Base-by-base conservation (phyloP, 106 monocot genomes). In the Phalaenopsis aphrodite region DNA sequence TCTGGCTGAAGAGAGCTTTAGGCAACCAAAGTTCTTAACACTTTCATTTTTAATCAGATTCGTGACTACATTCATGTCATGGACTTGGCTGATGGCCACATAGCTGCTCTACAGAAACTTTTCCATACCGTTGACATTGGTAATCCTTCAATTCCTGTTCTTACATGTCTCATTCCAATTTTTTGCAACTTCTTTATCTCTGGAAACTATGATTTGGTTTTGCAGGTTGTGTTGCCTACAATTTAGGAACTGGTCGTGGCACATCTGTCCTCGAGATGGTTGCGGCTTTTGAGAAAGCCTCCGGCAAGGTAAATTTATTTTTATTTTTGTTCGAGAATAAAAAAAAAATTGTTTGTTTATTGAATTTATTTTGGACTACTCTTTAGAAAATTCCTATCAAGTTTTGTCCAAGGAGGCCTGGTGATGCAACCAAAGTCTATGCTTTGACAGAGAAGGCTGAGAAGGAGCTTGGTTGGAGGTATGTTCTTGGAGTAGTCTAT, bases 171-270 rank as follows among this genome's bases (percentile, higher is more conserved):
- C n/a, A 36, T 52, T 10, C 0, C 8, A 37, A 37, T 3, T 69
- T 69, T 37, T 8, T 69, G 30, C 11, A 39, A 38, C 30, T 69
- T 38, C n/a, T 12, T 69, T 39, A 61, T 61, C 9, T 8, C 5
- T n/a, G 61, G 8, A 21, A 21, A 19, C 21, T n/a, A 61, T 61
- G 61, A 61, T 61, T 61, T 61, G 18, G 61, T 69, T 69, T 38
- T 69, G 69, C 84, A 96, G 96, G 96, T 8, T 96, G 96, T 83
- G 88, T 88, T 73, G 96, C 89, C n/a, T 96, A 93, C 76, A 93
- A 96, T 69, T 78, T 96, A 57, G 96, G 96, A 11, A 96, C 93
- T 19, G 96, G 93, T 47, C 82, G 84, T 58, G 93, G 96, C 19
- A 87, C 90, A 69, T 91, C 91, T 30, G 93, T 91, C 52, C 56